Base-by-base conservation (phyloP, 1,284 basidiomycete species). In the Apiotrichum mycotoxinovorans region DNA sequence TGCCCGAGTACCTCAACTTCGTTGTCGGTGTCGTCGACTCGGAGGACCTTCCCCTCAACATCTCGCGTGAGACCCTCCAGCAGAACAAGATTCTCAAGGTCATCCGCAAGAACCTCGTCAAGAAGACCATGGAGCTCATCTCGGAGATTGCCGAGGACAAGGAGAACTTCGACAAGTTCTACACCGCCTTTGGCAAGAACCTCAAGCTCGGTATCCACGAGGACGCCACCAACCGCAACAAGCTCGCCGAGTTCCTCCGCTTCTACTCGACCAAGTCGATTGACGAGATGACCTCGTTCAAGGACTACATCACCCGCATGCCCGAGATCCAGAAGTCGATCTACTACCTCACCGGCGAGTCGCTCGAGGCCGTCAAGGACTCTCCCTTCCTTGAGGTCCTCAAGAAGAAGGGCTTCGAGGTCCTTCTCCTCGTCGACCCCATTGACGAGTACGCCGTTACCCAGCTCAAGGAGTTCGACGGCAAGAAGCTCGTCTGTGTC, bases 1-100 rank as follows among this genome's bases (percentile, higher is more conserved):
- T 98, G 75, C 96, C 96, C 72, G 96, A 98, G 80, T 99, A 98
- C 85, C 91, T 98, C 79, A 98, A 98, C 86, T 98, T 98, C 76
- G 87, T 98, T 81, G 97, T 97, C 86, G 93, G 81, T 84, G 95
- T 96, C 75, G 96, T 99, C 80, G 96, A 99, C 83, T 98, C 95
- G 38, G 96, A 99, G 83, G 95, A 99, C 80, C 86, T 99, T 26
- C 95, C 95, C 45, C 89, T 98, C 76, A 99, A 99, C 86, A 98
- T 99, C 80, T 98, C 95, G 57, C 94, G 96, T 82, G 96, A 99
- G 85, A 97, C 94, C 34, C 87, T 99, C 59, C 95, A 99, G 80
- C 96, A 98, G 80, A 98, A 98, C 87, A 98, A 98, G 88, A 98
- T 99, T 69, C 87, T 99, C 74, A 99, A 98, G 86, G 71, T 75